phyloP scores from a whole-genome alignment of 306 rosid genomes.

The Clitoria ternatea region DNA sequence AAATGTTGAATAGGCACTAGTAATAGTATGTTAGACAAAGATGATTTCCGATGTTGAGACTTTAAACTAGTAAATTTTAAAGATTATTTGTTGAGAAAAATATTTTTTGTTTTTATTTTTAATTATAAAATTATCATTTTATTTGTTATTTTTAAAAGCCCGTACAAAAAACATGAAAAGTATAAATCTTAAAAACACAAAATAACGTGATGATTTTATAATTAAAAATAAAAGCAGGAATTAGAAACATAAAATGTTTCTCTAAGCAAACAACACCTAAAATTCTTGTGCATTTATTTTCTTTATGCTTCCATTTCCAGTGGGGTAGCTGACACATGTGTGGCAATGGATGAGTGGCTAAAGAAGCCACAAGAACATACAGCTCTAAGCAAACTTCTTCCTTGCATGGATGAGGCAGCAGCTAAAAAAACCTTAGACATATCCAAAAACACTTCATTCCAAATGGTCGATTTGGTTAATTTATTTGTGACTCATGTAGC shows the following conservation, averaged over 20 bases:
- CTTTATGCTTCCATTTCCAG: constrained; percentile 2
- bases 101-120: too few species aligned
- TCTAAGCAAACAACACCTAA: too few species aligned
- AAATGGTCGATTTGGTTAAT: constrained; percentile 40
- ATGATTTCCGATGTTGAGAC: neutral
- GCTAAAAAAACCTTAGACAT: constrained; percentile 2
- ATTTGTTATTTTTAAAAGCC: too few species aligned
- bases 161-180: too few species aligned
- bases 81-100: too few species aligned
- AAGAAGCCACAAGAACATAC: constrained; percentile 30
- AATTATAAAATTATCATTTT: too few species aligned
- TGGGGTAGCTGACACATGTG: constrained; percentile 48
- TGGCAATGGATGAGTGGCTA: constrained; percentile 57
- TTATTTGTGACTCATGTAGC: constrained; percentile 39
- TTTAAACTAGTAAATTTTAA: neutral
- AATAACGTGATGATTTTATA: too few species aligned
- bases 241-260: too few species aligned
- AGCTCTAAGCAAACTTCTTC: constrained; percentile 34
- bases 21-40: neutral
- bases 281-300: too few species aligned
- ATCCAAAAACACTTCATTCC: constrained; percentile 30
- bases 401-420: constrained; percentile 32
- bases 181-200: too few species aligned
- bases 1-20: neutral
- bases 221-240: too few species aligned